Evolutionary conservation across 257 asterid genomes (phyloP).

Genomic region (Solanum habrochaites): DNA sequence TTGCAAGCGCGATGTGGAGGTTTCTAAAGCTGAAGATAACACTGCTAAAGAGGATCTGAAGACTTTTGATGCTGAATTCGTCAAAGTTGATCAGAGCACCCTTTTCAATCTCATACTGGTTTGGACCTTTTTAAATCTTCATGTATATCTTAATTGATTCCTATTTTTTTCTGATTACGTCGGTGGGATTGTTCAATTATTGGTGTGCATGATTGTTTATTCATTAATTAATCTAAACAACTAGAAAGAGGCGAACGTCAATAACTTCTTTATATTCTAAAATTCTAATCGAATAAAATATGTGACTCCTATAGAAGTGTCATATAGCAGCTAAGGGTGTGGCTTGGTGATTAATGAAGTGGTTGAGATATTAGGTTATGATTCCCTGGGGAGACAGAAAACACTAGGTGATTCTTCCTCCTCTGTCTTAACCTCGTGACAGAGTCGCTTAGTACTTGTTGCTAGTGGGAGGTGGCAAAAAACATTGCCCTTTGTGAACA

Average conservation of each 20-base stretch:
- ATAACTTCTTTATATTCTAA: neutral
- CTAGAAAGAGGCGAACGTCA: neutral
- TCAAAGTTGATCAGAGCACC: constrained; percentile 5
- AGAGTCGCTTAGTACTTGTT: neutral
- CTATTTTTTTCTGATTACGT: neutral
- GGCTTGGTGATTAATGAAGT: neutral
- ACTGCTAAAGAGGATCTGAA: constrained; percentile 4
- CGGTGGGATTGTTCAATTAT: neutral
- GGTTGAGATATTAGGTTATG: neutral
- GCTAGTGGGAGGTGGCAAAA: neutral
- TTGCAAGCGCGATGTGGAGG: constrained; percentile 22
- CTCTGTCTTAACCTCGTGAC: neutral
- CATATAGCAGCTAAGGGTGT: neutral
- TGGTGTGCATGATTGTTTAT: neutral
- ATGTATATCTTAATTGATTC: neutral
- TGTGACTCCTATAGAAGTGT: neutral
- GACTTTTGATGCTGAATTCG: constrained; percentile 1
- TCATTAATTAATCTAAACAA: neutral
- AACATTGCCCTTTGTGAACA: too few species aligned
- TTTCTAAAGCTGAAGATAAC: neutral
- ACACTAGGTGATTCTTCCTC: neutral
- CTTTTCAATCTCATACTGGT: constrained; percentile 12
- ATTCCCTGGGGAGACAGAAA: neutral
- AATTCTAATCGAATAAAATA: neutral
- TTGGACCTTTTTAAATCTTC: neutral